Conservation (phyloP, 257 asterid genomes). For the Solanum piurae region DNA sequence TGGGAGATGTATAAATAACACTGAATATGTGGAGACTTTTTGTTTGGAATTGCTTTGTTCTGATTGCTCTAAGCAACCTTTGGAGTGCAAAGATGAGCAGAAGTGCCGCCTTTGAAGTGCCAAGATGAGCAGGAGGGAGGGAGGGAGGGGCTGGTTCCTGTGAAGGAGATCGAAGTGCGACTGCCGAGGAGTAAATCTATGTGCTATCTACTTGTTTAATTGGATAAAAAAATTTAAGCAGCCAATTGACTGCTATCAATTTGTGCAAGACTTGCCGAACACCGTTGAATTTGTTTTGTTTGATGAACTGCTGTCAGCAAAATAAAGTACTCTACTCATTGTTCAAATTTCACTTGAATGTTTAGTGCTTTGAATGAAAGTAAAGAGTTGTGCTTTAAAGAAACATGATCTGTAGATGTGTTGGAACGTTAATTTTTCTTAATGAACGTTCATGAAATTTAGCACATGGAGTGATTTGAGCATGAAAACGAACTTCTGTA, state of each 20-base stretch:
- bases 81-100: conserved; percentile 10
- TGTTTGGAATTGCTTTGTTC: conserved; percentile 57
- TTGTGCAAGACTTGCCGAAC: not conserved
- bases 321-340: not conserved
- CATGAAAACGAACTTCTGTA: not conserved
- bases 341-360: not conserved
- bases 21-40: conserved; percentile 64
- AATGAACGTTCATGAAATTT: not conserved
- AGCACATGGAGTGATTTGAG: not conserved
- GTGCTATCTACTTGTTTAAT: not conserved
- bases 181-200: not conserved
- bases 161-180: not conserved
- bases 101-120: conserved; percentile 12
- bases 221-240: not conserved
- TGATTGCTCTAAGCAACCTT: conserved; percentile 35
- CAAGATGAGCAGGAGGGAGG: conserved; percentile 13
- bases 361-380: not conserved
- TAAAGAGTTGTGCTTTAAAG: not conserved
- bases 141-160: conserved; percentile 3
- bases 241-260: not conserved
- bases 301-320: not conserved
- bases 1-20: conserved; percentile 60
- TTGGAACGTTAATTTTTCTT: not conserved
- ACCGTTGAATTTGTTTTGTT: not conserved
- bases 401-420: not conserved